Conservation (phyloP, 2,329 filamentous ascomycete genomes). For the Talaromyces piceae region DNA sequence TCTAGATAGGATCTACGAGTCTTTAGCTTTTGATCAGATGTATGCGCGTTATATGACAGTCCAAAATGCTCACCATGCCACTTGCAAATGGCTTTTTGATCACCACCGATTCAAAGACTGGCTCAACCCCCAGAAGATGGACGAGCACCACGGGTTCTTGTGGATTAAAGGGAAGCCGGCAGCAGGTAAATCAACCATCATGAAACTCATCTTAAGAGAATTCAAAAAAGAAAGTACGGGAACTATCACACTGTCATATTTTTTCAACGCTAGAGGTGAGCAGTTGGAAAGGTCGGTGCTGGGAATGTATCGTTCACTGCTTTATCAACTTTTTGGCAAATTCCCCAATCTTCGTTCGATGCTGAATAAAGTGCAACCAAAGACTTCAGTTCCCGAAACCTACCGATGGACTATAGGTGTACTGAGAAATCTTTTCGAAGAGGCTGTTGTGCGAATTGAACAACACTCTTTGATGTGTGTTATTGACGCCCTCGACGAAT, state of each 20-base stretch:
- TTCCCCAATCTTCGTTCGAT: conserved; percentile 15
- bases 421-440: not conserved
- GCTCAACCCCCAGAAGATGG: conserved; percentile 22
- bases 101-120: conserved; percentile 29
- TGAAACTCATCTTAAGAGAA: conserved; percentile 19
- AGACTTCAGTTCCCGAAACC: too few relatives aligned
- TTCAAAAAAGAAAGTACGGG: conserved; percentile 4
- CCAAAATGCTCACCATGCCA: not conserved
- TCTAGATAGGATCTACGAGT: not conserved
- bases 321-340: conserved; percentile 20
- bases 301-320: conserved; percentile 24
- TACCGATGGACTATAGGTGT: not conserved
- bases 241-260: conserved; percentile 17
- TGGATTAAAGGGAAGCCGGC: conserved; percentile 36
- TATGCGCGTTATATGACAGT: not conserved
- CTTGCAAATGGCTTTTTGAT: not conserved
- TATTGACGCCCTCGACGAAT: conserved; percentile 44
- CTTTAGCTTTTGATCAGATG: conserved; percentile 1
- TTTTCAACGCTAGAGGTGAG: conserved; percentile 22
- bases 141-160: conserved; percentile 22
- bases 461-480: conserved; percentile 23
- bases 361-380: not conserved
- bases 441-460: conserved; percentile 12
- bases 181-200: conserved; percentile 30
- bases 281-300: conserved; percentile 16